Evolutionary conservation across 164 flowering plant genomes (phyloP).

Genomic region (Magnolia officinalis): DNA sequence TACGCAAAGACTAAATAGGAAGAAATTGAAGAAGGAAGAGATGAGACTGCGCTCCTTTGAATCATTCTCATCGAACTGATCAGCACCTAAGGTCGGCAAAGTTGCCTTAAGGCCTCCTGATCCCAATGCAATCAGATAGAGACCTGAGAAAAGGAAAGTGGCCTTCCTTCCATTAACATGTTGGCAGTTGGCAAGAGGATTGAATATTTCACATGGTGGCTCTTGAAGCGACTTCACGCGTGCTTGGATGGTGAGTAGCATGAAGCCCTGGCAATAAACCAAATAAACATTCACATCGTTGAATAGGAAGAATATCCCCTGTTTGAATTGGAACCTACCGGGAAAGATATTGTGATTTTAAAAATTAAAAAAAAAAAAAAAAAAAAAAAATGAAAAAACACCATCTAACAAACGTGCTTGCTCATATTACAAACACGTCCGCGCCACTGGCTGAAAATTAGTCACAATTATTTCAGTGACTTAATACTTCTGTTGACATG

Average conservation of each 20-base stretch:
- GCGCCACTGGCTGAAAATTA: no score
- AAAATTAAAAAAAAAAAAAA: no score
- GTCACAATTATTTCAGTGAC: no score
- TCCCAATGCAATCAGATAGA: conserved; percentile 34
- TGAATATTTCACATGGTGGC: conserved; percentile 12
- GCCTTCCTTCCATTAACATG: conserved; percentile 25
- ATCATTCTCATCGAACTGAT: conserved; percentile 13
- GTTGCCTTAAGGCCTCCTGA: conserved; percentile 34
- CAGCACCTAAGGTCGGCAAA: conserved; percentile 16
- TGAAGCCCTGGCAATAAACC: conserved; percentile 23
- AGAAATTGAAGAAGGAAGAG: conserved; percentile 34
- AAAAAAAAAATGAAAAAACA: no score
- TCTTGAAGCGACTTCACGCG: conserved; percentile 20
- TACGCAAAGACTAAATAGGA: conserved; percentile 22
- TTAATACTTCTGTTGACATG: no score
- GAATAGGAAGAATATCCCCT: no score
- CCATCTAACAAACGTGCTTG: no score
- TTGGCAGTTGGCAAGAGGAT: conserved; percentile 10
- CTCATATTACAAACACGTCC: no score
- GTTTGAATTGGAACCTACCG: no score
- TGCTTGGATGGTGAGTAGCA: conserved; percentile 33
- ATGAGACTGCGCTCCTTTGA: conserved; percentile 19
- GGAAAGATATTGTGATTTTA: no score
- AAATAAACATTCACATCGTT: no score
- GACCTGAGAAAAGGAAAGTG: conserved; percentile 24